These are phyloP conservation scores for Arthrocladium fulminans DNA, from an alignment of 2,329 filamentous ascomycete species.

Conservation along the genomic window DNA sequence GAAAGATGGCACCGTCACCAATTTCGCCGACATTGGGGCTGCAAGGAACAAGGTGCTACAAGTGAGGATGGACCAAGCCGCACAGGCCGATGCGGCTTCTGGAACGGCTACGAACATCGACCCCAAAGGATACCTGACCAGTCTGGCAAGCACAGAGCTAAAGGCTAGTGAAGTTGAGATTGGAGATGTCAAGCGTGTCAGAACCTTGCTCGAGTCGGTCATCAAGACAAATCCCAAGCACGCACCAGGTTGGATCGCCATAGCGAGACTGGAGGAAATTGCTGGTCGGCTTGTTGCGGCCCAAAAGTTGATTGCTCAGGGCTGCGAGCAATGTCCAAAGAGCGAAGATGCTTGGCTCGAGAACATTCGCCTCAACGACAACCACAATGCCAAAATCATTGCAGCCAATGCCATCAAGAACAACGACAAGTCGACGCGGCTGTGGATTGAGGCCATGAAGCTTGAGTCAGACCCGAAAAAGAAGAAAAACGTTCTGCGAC, in stretches of 20 bases:
- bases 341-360: constrained; percentile 95
- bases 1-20: constrained; percentile 83
- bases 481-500: constrained; percentile 85
- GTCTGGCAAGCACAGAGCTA: constrained; percentile 70
- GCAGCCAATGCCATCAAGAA: constrained; percentile 87
- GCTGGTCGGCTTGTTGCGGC: constrained; percentile 87
- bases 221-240: constrained; percentile 96
- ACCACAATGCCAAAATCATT: constrained; percentile 89
- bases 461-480: constrained; percentile 72
- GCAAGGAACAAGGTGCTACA: constrained; percentile 93
- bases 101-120: constrained; percentile 89
- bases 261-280: constrained; percentile 81
- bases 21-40: constrained; percentile 94
- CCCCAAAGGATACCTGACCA: constrained; percentile 91
- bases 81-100: constrained; percentile 57
- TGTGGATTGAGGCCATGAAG: constrained; percentile 95
- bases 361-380: constrained; percentile 86
- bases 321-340: constrained; percentile 83
- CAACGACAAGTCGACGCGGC: constrained; percentile 74
- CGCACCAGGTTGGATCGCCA: constrained; percentile 90
- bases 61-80: constrained; percentile 85
- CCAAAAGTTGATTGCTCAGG: constrained; percentile 75
- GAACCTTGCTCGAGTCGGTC: constrained; percentile 87
- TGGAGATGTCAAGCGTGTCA: constrained; percentile 88
- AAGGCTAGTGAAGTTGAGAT: constrained; percentile 74